Base-by-base conservation (phyloP, 495 filamentous ascomycete genomes). In the Acidiella bohemica region DNA sequence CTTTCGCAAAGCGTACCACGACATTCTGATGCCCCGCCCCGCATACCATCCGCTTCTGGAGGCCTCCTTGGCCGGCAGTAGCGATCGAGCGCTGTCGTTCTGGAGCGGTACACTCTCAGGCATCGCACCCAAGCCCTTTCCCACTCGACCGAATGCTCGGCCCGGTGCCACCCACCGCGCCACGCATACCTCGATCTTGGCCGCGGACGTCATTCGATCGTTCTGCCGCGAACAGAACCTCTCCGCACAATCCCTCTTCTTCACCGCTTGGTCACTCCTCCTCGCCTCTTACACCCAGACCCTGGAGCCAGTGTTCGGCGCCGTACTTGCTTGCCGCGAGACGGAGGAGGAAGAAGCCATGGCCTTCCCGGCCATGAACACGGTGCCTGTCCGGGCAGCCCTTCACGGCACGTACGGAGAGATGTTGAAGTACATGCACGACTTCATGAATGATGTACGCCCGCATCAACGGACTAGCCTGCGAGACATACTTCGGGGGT, bases 321-420 rank as follows among this genome's bases (percentile, higher is more conserved):
- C 75, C 0, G 76, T 85, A 9, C 62, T 85, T 10, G 79, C 80
- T 3, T 80, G 81, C 12, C 64, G 81, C 20, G 73, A 78, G 40
- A 65, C 63, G 3, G 72, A 75, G 17, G 59, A 65, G 13, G 65
- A 73, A 5, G 63, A 71, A 20, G 55, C 67, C 13, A 53, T 81
- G n/a, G 61, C 81, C 49, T 85, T 85, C 48, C 81, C 81, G 6
- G 74, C 76, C 4, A 85, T 85, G 78, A 85, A 82, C 47, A 85
- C 81, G 0, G 71, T 85, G 0, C 67, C 73, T 0, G 59, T 84
- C 1, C 63, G 81, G 10, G 61, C 67, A 10, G 59, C 82, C 4
- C 51, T 83, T 9, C 76, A 84, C 46, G 81, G 81, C 14, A 67
- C 59, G 0, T 56, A 68, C 3, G 44, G 41, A 6, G 68, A 75